phyloP scores from a whole-genome alignment of 805 yeast species.

The Nakazawaea laoshanensis region DNA sequence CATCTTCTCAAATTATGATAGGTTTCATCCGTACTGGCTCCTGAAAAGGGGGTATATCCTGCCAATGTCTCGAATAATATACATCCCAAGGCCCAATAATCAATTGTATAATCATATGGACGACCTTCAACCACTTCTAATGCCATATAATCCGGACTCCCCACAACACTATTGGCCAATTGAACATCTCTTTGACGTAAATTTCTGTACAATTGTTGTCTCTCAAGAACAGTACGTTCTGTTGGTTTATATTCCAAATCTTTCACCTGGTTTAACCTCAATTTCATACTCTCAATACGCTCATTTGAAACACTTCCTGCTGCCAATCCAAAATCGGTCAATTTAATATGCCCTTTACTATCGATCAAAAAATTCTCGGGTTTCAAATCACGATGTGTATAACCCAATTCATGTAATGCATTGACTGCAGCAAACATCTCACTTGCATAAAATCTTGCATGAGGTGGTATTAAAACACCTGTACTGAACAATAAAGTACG shows the following conservation, averaged over 20 bases:
- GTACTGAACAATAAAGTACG: conserved; percentile 91
- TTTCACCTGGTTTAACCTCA: conserved; percentile 56
- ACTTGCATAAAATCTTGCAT: conserved; percentile 88
- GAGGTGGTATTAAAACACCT: conserved; percentile 87
- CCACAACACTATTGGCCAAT: conserved; percentile 92
- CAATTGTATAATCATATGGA: conserved; percentile 91
- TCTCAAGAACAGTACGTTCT: conserved; percentile 72
- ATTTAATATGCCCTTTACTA: conserved; percentile 82
- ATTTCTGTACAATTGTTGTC: conserved; percentile 81
- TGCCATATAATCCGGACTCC: conserved; percentile 99
- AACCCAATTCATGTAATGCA: conserved; percentile 89
- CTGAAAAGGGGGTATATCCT: conserved; percentile 97
- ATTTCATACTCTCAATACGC: conserved; percentile 86
- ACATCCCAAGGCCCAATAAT: conserved; percentile 98
- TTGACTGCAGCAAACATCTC: conserved; percentile 96
- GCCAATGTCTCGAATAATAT: conserved; percentile 93
- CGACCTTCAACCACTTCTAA: conserved; percentile 92
- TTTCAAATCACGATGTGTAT: conserved; percentile 93
- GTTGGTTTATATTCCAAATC: conserved; percentile 61
- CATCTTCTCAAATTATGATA: conserved; percentile 89
- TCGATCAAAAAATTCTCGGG: conserved; percentile 92
- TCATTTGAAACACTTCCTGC: conserved; percentile 93
- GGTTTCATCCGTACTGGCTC: conserved; percentile 89
- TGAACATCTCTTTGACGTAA: conserved; percentile 70
- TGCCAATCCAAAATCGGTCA: conserved; percentile 95